Evolutionary conservation across 768 basidiomycete species (phyloP), one percentile per base, ranked within the genome.

Genomic region (Boletus rubroflammeus): DNA sequence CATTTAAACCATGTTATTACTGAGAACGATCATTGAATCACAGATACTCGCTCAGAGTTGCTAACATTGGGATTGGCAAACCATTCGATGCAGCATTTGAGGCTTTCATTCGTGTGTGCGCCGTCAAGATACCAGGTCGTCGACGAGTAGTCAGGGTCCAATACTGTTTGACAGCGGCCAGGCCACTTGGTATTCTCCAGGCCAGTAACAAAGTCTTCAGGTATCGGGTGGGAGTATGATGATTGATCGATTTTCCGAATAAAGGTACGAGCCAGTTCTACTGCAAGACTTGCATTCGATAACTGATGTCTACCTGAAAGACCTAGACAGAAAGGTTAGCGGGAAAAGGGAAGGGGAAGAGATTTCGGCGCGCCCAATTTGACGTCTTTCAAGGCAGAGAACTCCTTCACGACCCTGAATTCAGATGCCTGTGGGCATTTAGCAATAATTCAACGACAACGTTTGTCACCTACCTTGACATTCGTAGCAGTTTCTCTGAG

Each of bases 101-200:
- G 76, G 64, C 93, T 97, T 67, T 98, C 97, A 13, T 81, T 72
- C 0, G 97, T 99, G 69, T 99, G 97, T 11, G 97, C 95, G 1
- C 97, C 97, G 66, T 98, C 97, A 13, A 99, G 74, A 69, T 85
- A 92, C 97, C 97, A 98, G 3, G 81, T 88, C 7, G 81, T 76
- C 15, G 70, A 63, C 2, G 70, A 47, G 36, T 80, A 66, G 15
- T 59, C 65, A 1, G 85, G 84, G 64, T 95, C 93, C 10, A 53
- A 45, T 13, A 96, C 82, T 9, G 80, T 81, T 72, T 99, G 97
- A 67, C 97, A 99, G 42, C 97, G 83, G 13, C 96, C 97, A 10
- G 97, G 95, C 96, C 97, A 99, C 55, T 76, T 81, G 4, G 93
- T 79, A 19, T 77, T 72, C 61, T 81, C 72, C 21, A 98, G 75